Base-by-base conservation (phyloP, 352 stramenopile species). In the Globisporangium parvum region DNA sequence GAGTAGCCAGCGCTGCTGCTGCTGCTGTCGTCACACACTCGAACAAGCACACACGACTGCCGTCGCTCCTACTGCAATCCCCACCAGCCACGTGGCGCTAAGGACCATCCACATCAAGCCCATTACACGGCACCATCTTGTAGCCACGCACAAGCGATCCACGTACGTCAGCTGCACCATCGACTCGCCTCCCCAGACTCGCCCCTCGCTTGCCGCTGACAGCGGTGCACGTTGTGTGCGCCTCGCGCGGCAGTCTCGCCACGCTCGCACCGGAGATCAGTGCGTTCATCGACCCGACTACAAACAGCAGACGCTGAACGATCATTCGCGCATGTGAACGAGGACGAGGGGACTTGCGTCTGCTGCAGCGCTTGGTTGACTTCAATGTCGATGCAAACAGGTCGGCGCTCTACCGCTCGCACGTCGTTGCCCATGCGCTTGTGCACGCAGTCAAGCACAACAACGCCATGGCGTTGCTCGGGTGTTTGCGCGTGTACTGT, bases 331-430 rank as follows among this genome's bases (percentile, higher is more conserved):
- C 33, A n/a, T 54, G 49, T 33, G 33, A 54, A n/a, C 49, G 6
- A 18, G 24, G 15, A n/a, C 49, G 6, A 18, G 24, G 15, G 10
- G 1, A 33, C 20, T 2, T 54, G 31, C 11, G 28, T 20, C 18
- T 33, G 1, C 33, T 54, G 0, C n/a, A 17, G 12, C 14, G 21
- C 2, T 3, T 48, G 11, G 15, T 55, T 20, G 50, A 11, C 3
- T 53, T 6, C n/a, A n/a, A n/a, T n/a, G n/a, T n/a, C n/a, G n/a
- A n/a, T n/a, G n/a, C n/a, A n/a, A n/a, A n/a, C n/a, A n/a, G n/a
- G n/a, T n/a, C n/a, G n/a, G n/a, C n/a, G n/a, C n/a, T n/a, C n/a
- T 44, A 53, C 17, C 48, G 48, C 31, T 53, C 48, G 48, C 48
- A 45, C n/a, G 48, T 45, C 3, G 44, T 44, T 18, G 33, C 31